Evolutionary conservation across 2,329 filamentous ascomycete species (phyloP), one percentile per base, ranked within the genome.

Genomic region (Talaromyces sp.): DNA sequence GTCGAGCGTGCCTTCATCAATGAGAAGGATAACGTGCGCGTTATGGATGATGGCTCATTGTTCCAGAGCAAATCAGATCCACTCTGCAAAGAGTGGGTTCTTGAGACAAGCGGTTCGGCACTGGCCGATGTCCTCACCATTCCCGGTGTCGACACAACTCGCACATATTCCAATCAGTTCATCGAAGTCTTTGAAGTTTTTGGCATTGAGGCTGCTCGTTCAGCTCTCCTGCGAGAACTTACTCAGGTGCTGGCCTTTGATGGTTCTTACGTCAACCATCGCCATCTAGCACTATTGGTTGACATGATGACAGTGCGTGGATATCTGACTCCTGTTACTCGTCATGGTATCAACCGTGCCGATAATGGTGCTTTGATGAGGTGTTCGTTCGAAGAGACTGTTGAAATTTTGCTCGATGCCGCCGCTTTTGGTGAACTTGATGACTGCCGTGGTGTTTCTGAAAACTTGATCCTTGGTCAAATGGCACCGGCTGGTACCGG

Each of bases 211-310:
- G 95, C 92, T 65, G 92, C 92, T 63, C 89, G 94, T 70, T 86
- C 89, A 54, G 90, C 92, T 58, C 82, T 99, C 61, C 86, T 96
- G 67, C 88, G 89, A 63, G 95, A 99, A 74, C 78, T 99, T 81
- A 91, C 89, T 31, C 88, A 91, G 70, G 94, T 99, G 72, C 79
- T 99, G 79, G 92, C 94, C 27, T 99, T 99, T 73, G 94, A 97
- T 73, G 95, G 95, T 84, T 97, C 94, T 14, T 99, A 99, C 74
- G 94, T 99, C 83, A 99, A 99, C 75, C 92, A 97, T 79, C 92
- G 94, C 70, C 94, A 99, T 80, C 87, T 99, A 80, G 90, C 92
- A 54, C 85, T 99, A 38, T 83, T 99, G 57, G 92, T 95, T 65
- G 94, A 99, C 78, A 91, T 99, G 64, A 99, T 99, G 94, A 97